These are phyloP conservation scores for Chlorella vulgaris DNA, from an alignment of 139 green algal genomes.

Conservation along the genomic window DNA sequence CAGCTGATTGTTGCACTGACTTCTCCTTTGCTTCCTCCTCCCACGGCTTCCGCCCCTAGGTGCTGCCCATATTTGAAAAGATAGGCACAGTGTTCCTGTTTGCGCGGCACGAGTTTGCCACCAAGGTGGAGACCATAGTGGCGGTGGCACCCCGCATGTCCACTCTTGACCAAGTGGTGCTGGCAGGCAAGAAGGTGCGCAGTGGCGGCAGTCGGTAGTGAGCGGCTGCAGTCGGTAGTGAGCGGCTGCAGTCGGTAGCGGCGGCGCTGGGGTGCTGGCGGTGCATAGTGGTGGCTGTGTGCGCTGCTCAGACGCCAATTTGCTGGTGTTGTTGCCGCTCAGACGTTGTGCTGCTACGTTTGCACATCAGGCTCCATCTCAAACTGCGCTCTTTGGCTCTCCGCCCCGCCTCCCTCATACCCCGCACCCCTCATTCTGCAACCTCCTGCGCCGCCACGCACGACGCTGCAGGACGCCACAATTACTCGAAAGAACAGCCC, in stretches of 20 bases:
- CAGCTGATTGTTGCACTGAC: no score
- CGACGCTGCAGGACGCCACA: slow-evolving; percentile 43
- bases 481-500: slow-evolving; percentile 68
- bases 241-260: no score
- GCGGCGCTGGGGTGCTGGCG: no score
- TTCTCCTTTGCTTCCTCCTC: no score
- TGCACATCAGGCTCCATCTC: no score
- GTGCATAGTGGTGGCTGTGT: no score
- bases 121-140: slow-evolving; percentile 48
- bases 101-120: slow-evolving; percentile 44
- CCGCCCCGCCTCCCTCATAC: neutral
- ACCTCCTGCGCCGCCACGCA: neutral
- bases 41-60: neutral
- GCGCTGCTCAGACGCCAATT: no score
- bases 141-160: neutral
- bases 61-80: slow-evolving; percentile 51
- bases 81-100: slow-evolving; percentile 52
- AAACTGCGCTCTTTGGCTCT: no score
- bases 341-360: no score
- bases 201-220: no score
- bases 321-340: no score
- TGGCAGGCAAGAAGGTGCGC: slow-evolving; percentile 50
- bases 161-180: slow-evolving; percentile 50
- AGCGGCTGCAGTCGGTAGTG: no score
- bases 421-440: neutral